These are phyloP conservation scores for Fusarium staphyleae DNA, from an alignment of 2,329 filamentous ascomycete species.

Conservation along the genomic window DNA sequence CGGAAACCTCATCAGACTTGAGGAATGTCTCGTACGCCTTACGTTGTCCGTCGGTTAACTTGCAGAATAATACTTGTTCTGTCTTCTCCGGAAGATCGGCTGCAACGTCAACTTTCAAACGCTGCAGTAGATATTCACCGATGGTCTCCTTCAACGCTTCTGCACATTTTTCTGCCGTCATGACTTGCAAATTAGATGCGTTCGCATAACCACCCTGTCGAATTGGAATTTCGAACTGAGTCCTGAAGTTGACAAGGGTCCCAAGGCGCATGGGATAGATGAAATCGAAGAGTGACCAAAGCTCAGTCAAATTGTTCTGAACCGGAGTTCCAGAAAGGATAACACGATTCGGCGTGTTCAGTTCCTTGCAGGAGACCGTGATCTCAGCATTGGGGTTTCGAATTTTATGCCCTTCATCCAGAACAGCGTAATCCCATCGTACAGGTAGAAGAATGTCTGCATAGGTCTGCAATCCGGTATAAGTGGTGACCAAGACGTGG, in stretches of 20 bases:
- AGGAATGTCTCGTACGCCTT: constrained; percentile 84
- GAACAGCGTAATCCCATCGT: constrained; percentile 90
- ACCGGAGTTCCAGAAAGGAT: constrained; percentile 97
- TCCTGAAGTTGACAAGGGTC: constrained; percentile 87
- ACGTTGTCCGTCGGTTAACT: constrained; percentile 78
- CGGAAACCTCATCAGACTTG: constrained; percentile 82
- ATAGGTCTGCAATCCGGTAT: constrained; percentile 94
- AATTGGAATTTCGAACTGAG: constrained; percentile 93
- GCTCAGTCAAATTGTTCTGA: constrained; percentile 93
- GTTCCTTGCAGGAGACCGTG: constrained; percentile 92
- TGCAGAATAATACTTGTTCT: constrained; percentile 95
- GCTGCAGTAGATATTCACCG: constrained; percentile 88
- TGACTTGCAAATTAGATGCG: constrained; percentile 90
- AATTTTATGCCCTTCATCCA: constrained; percentile 98
- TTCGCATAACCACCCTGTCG: constrained; percentile 93
- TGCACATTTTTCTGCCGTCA: constrained; percentile 93
- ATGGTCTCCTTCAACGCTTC: constrained; percentile 94
- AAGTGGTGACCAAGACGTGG: constrained; percentile 94
- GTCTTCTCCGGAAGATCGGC: constrained; percentile 94
- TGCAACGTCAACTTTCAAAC: constrained; percentile 92
- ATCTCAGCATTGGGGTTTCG: constrained; percentile 95
- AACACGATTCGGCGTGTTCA: constrained; percentile 86
- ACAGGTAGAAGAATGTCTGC: constrained; percentile 80
- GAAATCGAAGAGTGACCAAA: constrained; percentile 98
- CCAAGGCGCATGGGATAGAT: constrained; percentile 96